These are phyloP conservation scores for Globomyces sp. DNA, from an alignment of 371 early-diverging fungal genomes.

Conservation along the genomic window DNA sequence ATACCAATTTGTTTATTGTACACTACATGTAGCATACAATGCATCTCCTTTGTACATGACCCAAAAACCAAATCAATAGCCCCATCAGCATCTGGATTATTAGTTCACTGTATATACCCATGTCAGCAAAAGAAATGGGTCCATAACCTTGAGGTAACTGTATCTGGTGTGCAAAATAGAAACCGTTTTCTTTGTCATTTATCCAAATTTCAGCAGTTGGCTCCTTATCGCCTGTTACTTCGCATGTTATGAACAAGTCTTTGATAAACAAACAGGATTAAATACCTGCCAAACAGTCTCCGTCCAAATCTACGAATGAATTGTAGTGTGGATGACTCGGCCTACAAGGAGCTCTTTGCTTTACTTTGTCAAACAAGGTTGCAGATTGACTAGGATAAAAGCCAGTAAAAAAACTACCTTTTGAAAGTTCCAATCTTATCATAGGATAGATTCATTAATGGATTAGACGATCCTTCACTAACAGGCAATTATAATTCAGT, in stretches of 20 bases:
- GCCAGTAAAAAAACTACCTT: conserved; percentile 18
- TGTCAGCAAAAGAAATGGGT: conserved; percentile 75
- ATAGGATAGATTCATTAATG: too few species aligned
- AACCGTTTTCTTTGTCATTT: conserved; percentile 63
- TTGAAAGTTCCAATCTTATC: too few species aligned
- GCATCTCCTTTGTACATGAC: conserved; percentile 47
- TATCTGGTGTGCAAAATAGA: conserved; percentile 49
- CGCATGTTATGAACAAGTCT: conserved; percentile 84
- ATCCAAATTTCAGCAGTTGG: conserved; percentile 58
- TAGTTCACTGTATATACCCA: too few species aligned
- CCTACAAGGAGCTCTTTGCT: conserved; percentile 47
- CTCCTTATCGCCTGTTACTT: conserved; percentile 39
- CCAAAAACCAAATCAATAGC: conserved; percentile 81
- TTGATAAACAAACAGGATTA: neutral
- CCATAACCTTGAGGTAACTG: conserved; percentile 71
- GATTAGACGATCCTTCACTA: too few species aligned
- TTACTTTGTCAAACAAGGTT: conserved; percentile 41
- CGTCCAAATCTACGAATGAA: conserved; percentile 88
- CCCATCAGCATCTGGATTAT: conserved; percentile 72
- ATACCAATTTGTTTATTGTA: conserved; percentile 84
- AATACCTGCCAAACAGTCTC: conserved; percentile 75
- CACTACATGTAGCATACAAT: conserved; percentile 69
- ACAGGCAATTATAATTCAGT: too few species aligned
- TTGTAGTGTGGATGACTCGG: conserved; percentile 80
- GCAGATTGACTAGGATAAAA: too few species aligned